A percentile compares a stretch with the other conserved stretches of the same genome.
phyloP scores from a whole-genome alignment of 108 stramenopile species.

The Cyclotella distinguenda region DNA sequence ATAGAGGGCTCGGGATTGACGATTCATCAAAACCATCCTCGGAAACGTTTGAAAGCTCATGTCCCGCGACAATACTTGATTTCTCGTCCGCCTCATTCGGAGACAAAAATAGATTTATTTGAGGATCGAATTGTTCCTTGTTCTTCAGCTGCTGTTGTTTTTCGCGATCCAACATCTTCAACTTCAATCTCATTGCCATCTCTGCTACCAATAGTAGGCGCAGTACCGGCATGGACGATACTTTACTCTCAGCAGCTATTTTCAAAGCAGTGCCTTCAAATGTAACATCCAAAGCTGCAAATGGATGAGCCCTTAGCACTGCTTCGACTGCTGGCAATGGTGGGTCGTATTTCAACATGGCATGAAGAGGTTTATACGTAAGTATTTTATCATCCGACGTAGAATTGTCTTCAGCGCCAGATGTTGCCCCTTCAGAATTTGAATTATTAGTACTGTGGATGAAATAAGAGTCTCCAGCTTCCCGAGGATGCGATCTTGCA shows the following conservation, averaged over 20 bases:
- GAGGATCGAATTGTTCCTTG: not conserved
- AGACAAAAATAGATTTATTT: not conserved
- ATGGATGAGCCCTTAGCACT: conserved; percentile 26
- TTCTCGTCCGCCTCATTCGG: not conserved
- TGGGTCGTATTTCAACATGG: conserved; percentile 30
- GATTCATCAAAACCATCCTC: not conserved
- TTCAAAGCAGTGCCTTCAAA: conserved; percentile 34
- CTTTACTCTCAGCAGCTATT: conserved; percentile 32
- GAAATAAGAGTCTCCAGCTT: conserved; percentile 25
- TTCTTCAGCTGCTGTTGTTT: not conserved
- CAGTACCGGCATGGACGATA: conserved; percentile 8
- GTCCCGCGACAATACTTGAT: no score
- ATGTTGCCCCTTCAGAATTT: not conserved
- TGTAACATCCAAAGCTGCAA: conserved; percentile 22
- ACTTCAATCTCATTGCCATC: conserved; percentile 34
- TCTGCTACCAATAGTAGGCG: conserved; percentile 33
- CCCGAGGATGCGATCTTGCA: conserved; percentile 18
- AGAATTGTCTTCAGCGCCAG: not conserved
- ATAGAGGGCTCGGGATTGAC: not conserved
- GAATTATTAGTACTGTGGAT: no score
- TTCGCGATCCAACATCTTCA: not conserved
- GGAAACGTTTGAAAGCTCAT: not conserved
- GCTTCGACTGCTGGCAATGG: conserved; percentile 27
- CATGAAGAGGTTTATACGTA: conserved; percentile 30
- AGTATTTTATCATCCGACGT: conserved; percentile 2